A percentile compares a stretch with the other conserved stretches of the same genome.
phyloP scores from a whole-genome alignment of 441 rosid genomes.

The Aleurites moluccanus region DNA sequence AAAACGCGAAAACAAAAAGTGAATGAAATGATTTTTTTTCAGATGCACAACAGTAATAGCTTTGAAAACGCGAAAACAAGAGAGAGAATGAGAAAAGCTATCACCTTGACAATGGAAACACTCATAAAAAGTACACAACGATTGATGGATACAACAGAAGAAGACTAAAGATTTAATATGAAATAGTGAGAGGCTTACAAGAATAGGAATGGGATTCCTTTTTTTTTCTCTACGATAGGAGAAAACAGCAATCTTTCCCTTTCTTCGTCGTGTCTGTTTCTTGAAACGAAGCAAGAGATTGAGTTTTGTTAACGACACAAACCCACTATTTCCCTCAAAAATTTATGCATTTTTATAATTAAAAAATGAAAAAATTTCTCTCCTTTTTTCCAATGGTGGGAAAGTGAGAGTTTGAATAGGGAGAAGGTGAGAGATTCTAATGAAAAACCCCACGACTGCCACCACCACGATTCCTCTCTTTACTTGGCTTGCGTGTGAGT shows the following conservation, averaged over 20 bases:
- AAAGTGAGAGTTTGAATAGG: background rate
- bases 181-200: constrained; percentile 23
- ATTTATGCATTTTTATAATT: background rate
- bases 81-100: constrained; percentile 8
- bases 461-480: background rate
- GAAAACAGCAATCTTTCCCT: constrained; percentile 33
- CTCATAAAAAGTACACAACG: too few species aligned
- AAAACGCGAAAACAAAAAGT: background rate
- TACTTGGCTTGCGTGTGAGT: background rate
- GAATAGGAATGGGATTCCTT: constrained; percentile 37
- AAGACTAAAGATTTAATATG: constrained; percentile 19
- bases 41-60: too few species aligned
- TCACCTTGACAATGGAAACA: constrained; percentile 24
- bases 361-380: background rate
- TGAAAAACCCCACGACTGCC: constrained; percentile 7
- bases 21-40: too few species aligned
- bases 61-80: too few species aligned
- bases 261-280: constrained; percentile 18
- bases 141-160: too few species aligned
- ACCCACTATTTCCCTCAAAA: background rate
- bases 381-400: background rate
- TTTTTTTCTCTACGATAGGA: constrained; percentile 25
- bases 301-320: constrained; percentile 25
- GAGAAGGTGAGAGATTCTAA: constrained; percentile 6
- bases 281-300: constrained; percentile 45